These are phyloP conservation scores for Solanum hybrid DNA, from an alignment of 305 asterid species.

Conservation along the genomic window DNA sequence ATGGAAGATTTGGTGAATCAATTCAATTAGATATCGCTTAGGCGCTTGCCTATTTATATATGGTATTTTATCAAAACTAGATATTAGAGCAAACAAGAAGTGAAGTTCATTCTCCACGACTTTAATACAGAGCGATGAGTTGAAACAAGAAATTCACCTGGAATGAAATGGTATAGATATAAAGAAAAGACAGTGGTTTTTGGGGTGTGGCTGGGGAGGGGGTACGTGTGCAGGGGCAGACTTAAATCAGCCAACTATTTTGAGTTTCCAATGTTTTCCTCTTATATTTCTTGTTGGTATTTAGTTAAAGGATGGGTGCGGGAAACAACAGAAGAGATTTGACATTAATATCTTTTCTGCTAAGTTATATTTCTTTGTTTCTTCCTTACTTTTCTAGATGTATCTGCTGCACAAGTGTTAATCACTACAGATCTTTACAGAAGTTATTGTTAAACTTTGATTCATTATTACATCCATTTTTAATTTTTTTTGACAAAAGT, in stretches of 20 bases:
- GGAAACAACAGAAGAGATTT: background rate
- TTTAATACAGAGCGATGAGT: background rate
- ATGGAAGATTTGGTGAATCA: background rate
- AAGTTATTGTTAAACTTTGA: background rate
- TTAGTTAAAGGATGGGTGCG: background rate
- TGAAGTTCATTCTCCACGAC: background rate
- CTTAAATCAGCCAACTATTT: background rate
- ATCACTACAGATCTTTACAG: background rate
- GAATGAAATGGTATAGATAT: background rate
- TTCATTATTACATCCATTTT: background rate
- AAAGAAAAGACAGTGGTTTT: background rate
- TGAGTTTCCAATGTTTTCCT: background rate
- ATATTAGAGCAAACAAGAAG: background rate
- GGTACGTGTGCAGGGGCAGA: background rate
- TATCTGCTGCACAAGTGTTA: background rate
- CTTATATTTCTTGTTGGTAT: background rate
- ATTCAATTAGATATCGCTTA: background rate
- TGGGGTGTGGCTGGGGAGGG: background rate
- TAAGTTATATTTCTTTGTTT: background rate
- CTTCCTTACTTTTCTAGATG: background rate
- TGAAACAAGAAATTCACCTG: background rate
- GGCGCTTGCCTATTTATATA: background rate
- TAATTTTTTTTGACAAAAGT: background rate
- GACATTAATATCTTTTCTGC: background rate
- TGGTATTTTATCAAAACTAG: background rate